A percentile compares a stretch with the other conserved stretches of the same genome.
Conservation (phyloP, 208 protist genomes). For the Crithidia brevicula region DNA sequence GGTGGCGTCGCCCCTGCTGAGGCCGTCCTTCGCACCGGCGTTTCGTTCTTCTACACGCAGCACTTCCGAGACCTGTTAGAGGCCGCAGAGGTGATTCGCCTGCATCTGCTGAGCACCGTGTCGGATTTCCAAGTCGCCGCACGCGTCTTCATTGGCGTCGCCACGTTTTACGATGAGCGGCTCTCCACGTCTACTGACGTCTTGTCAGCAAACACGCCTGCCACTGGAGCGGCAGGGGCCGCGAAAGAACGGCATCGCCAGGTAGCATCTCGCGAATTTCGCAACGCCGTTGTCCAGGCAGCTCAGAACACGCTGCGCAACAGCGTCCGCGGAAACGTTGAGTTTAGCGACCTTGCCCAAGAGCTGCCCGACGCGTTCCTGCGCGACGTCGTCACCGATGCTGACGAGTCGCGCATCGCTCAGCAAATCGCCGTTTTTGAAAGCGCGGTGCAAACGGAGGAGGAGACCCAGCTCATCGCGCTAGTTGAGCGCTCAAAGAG, state of each 20-base stretch:
- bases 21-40: not conserved
- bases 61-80: conserved; percentile 41
- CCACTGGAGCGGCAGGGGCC: not conserved
- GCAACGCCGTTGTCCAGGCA: conserved; percentile 20
- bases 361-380: conserved; percentile 14
- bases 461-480: conserved; percentile 31
- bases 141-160: conserved; percentile 39
- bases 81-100: conserved; percentile 40
- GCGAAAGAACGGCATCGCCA: not conserved
- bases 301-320: conserved; percentile 36
- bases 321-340: conserved; percentile 28
- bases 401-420: conserved; percentile 40
- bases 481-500: conserved; percentile 5
- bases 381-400: conserved; percentile 21
- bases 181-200: conserved; percentile 7
- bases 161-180: conserved; percentile 40
- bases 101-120: conserved; percentile 36
- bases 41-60: conserved; percentile 24
- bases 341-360: conserved; percentile 15
- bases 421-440: conserved; percentile 53
- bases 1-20: not conserved
- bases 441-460: conserved; percentile 24
- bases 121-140: conserved; percentile 54
- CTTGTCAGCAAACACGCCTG: not conserved
- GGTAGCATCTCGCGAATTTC: conserved; percentile 8